Evolutionary conservation across 1,139 yeast genomes (phyloP).

Genomic region (Suhomyces yuchorum): DNA sequence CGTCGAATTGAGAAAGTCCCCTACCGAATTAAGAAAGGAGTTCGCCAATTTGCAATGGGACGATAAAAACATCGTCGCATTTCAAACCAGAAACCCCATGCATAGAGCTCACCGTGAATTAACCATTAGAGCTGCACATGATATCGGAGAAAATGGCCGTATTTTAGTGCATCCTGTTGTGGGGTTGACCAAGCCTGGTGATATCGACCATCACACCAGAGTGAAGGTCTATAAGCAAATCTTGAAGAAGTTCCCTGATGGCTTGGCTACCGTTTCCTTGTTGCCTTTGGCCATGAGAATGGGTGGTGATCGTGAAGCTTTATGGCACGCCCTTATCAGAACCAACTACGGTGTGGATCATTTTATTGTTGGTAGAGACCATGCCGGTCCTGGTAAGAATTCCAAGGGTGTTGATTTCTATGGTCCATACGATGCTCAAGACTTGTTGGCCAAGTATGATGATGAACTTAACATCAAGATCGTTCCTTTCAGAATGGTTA

Average conservation of each 20-base stretch:
- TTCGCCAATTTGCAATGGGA: constrained; percentile 79
- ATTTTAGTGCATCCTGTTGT: constrained; percentile 95
- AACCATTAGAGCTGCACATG: constrained; percentile 87
- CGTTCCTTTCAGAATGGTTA: constrained; percentile 96
- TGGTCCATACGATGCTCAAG: constrained; percentile 97
- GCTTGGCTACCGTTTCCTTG: constrained; percentile 85
- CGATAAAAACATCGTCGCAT: constrained; percentile 79
- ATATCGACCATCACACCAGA: constrained; percentile 95
- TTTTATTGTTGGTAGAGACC: constrained; percentile 97
- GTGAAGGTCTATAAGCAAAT: constrained; percentile 93
- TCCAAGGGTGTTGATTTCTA: constrained; percentile 92
- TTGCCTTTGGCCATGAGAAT: constrained; percentile 97
- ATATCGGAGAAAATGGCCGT: constrained; percentile 53
- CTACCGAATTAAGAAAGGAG: constrained; percentile 85
- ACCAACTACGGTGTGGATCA: constrained; percentile 97
- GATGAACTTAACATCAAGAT: constrained; percentile 77
- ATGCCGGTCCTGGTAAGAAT: constrained; percentile 96
- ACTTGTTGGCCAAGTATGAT: constrained; percentile 71
- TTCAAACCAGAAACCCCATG: constrained; percentile 98
- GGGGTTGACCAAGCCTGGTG: constrained; percentile 96
- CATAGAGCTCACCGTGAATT: constrained; percentile 97
- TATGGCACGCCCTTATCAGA: constrained; percentile 97
- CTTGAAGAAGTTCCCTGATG: constrained; percentile 88
- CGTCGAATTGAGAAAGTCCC: constrained; percentile 83
- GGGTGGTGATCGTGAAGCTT: constrained; percentile 99